phyloP scores from a whole-genome alignment of 139 green algal genomes.

The Trebouxia sp. region DNA sequence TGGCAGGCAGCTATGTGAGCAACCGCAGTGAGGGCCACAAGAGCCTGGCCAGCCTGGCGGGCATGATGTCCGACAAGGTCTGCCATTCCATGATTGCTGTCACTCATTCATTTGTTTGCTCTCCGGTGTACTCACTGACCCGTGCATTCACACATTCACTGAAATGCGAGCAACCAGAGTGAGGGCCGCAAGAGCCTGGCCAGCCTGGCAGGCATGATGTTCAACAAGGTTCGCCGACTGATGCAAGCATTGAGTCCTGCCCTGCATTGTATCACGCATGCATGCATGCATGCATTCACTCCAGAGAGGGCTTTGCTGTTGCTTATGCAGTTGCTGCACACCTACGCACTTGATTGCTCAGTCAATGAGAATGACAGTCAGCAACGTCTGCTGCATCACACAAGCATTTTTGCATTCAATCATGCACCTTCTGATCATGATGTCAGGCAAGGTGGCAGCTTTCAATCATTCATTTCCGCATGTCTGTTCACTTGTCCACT shows the following conservation, averaged over 20 bases:
- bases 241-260: background rate
- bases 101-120: too few relatives aligned
- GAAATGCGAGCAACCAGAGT: background rate
- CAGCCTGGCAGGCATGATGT: background rate
- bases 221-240: background rate
- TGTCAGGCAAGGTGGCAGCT: too few relatives aligned
- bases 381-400: too few relatives aligned
- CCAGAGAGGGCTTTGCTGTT: background rate
- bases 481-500: too few relatives aligned
- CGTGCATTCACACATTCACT: too few relatives aligned
- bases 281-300: background rate
- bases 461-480: too few relatives aligned
- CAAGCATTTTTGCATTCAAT: too few relatives aligned
- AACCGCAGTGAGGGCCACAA: slow-evolving; percentile 4
- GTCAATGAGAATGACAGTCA: too few relatives aligned
- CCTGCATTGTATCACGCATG: background rate
- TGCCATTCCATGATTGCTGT: background rate
- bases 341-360: too few relatives aligned
- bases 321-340: background rate
- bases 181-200: background rate
- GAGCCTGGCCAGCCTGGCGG: slow-evolving; percentile 25
- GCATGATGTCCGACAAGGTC: slow-evolving; percentile 23
- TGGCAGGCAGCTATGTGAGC: slow-evolving; percentile 5
- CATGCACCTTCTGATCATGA: too few relatives aligned
- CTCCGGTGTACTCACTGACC: too few relatives aligned